A percentile compares a stretch with the other conserved stretches of the same genome.
Conservation (phyloP, 1,139 yeast genomes). For the Suhomyces panamericanus region DNA sequence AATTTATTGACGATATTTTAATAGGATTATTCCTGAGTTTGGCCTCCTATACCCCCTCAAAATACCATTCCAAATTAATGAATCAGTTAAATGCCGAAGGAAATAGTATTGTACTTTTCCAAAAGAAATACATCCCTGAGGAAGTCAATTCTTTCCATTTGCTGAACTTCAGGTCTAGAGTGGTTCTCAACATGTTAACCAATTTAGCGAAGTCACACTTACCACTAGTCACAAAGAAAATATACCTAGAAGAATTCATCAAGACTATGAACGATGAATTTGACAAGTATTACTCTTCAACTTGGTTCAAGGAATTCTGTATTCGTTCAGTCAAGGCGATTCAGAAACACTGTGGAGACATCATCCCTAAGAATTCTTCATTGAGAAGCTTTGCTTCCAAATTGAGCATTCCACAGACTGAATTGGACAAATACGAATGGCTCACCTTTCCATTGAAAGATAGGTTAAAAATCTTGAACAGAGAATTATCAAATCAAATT, state of each 20-base stretch:
- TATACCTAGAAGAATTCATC: conserved; percentile 25
- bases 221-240: conserved; percentile 17
- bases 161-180: conserved; percentile 21
- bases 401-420: conserved; percentile 32
- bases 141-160: conserved; percentile 22
- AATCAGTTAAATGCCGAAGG: conserved; percentile 22
- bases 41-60: conserved; percentile 28
- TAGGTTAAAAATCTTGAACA: conserved; percentile 29
- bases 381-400: conserved; percentile 28
- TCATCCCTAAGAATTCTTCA: conserved; percentile 17
- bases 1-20: conserved; percentile 26
- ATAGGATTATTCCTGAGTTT: conserved; percentile 26
- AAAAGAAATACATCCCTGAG: conserved; percentile 21
- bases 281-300: conserved; percentile 26
- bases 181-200: conserved; percentile 23
- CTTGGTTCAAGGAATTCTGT: conserved; percentile 33
- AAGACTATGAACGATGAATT: conserved; percentile 31
- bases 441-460: conserved; percentile 23
- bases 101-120: conserved; percentile 21
- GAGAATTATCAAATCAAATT: conserved; percentile 28
- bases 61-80: conserved; percentile 26
- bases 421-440: conserved; percentile 31
- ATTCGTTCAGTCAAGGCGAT: conserved; percentile 27
- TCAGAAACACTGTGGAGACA: conserved; percentile 23
- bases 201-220: conserved; percentile 21